Percentiles rank a stretch among this genome's conserved stretches.
Conservation (phyloP, 2,329 filamentous ascomycete species). For the Ophidiomyces ophidiicola region DNA sequence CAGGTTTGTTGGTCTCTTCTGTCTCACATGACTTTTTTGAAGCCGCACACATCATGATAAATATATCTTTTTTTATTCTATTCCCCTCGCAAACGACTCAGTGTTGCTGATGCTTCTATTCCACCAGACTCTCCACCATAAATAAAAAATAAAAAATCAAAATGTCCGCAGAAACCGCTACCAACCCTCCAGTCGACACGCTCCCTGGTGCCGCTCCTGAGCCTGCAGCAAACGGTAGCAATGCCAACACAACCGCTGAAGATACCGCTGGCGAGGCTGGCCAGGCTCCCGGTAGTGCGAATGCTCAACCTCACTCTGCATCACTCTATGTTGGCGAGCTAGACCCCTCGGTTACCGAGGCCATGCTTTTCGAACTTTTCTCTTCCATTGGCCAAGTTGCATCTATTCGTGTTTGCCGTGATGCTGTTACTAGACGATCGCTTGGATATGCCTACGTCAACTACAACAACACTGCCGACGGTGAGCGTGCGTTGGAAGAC, state of each 20-base stretch:
- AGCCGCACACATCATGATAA: slow-evolving; percentile 4
- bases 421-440: slow-evolving; percentile 94
- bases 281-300: slow-evolving; percentile 44
- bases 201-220: slow-evolving; percentile 49
- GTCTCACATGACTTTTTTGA: slow-evolving; percentile 4
- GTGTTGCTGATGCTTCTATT: slow-evolving; percentile 7
- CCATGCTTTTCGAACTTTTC: slow-evolving; percentile 99
- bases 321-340: slow-evolving; percentile 99
- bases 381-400: slow-evolving; percentile 97
- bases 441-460: slow-evolving; percentile 99
- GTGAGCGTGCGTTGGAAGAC: slow-evolving; percentile 96
- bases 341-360: slow-evolving; percentile 93
- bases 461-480: slow-evolving; percentile 95
- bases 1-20: not conserved
- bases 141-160: slow-evolving; percentile 52
- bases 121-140: slow-evolving; percentile 3
- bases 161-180: slow-evolving; percentile 69
- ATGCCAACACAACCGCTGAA: slow-evolving; percentile 52
- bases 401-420: slow-evolving; percentile 98
- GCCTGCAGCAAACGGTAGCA: slow-evolving; percentile 38
- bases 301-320: slow-evolving; percentile 80
- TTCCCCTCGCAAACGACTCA: not conserved
- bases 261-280: slow-evolving; percentile 36
- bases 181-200: slow-evolving; percentile 52
- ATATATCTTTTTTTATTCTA: not conserved